Conservation (phyloP, 2,329 filamentous ascomycete species). For the Penicillium brasilianum region DNA sequence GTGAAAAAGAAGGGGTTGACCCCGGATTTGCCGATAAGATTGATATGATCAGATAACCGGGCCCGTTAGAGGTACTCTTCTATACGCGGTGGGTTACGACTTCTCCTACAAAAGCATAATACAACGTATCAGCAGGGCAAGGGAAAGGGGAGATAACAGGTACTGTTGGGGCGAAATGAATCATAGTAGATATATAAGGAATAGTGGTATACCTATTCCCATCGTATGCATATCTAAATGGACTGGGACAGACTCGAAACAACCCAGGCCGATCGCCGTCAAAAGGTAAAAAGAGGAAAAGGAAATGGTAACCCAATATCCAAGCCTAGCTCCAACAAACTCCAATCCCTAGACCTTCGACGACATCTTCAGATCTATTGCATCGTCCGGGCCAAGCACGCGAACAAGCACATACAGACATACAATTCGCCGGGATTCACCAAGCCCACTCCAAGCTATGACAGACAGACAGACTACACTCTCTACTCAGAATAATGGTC, state of each 20-base stretch:
- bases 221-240: constrained; percentile 3
- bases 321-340: constrained; percentile 5
- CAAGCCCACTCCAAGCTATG: background rate
- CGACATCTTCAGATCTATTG: constrained; percentile 19
- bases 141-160: too few relatives aligned
- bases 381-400: constrained; percentile 5
- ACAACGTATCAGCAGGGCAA: too few relatives aligned
- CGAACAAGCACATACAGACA: background rate
- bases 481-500: constrained; percentile 54
- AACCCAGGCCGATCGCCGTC: background rate
- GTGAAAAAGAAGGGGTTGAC: constrained; percentile 18
- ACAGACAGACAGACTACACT: background rate
- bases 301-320: background rate
- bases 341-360: background rate
- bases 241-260: background rate
- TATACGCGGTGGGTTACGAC: too few relatives aligned
- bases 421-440: background rate
- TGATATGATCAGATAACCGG: constrained; percentile 8
- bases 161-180: background rate
- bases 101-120: too few relatives aligned
- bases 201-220: background rate
- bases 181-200: too few relatives aligned
- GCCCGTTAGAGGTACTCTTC: background rate
- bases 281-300: background rate
- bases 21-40: constrained; percentile 26